Base-by-base conservation (phyloP, 2,329 filamentous ascomycete genomes). In the Sclerotinia subarctica region DNA sequence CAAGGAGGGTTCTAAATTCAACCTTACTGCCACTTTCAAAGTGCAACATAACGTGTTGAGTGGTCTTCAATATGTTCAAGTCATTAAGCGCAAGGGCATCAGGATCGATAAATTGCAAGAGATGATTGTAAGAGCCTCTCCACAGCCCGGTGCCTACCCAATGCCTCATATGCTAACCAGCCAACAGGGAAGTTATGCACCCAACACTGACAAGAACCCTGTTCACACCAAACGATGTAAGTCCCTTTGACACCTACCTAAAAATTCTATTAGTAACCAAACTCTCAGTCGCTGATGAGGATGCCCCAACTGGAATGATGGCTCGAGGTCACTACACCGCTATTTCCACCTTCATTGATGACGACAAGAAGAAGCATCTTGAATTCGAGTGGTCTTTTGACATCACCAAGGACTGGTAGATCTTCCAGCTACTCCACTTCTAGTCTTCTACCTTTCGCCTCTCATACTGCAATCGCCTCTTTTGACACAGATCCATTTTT, bases 1-100 rank as follows among this genome's bases (percentile, higher is more conserved):
- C 84, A 99, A 98, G 86, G 95, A 98, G 81, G 93, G 93, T 67
- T 88, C 90, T 74, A 90, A 88, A 75, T 99, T 98, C 83, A 92
- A 91, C 81, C 98, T 98, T 92, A 93, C 91, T 79, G 94, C 91
- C 69, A 87, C 88, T 71, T 99, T 98, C 86, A 91, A 94, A 82
- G 95, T 99, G 57, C 93, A 99, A 84, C 93, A 97, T 79, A 91
- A 98, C 81, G 94, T 99, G 73, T 86, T 98, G 67, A 95, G 92
- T 75, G 95, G 95, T 57, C 82, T 99, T 78, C 96, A 97, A 83
- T 99, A 98, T 80, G 87, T 99, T 68, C 95, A 99, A 82, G 86
- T 93, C 52, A 91, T 97, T 71, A 96, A 95, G 86, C 86, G 94
- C 75, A 93, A 93, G 84, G 91, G 92, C 66, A 85, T 98, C 78